Base-by-base conservation (phyloP, 495 filamentous ascomycete species). In the Tetracladium setigerum region DNA sequence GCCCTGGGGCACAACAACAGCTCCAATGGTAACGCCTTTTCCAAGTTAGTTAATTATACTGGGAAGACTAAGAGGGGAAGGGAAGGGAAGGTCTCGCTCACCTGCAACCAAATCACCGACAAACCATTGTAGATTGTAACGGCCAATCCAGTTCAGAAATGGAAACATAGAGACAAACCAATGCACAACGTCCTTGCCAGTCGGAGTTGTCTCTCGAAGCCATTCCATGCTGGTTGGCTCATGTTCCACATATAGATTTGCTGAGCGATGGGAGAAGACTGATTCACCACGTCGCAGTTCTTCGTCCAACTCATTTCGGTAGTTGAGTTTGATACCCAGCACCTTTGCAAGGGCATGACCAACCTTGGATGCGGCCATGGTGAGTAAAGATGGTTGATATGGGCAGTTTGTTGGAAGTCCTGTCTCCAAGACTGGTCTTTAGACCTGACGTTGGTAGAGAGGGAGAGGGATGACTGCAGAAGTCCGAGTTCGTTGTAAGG, bases 1-100 rank as follows among this genome's bases (percentile, higher is more conserved):
- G 47, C 87, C 85, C 60, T 99, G 92, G 5, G 92, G 92, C 24
- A 99, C 87, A 16, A 99, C 92, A 30, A 99, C 91, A 41, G 84
- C 84, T 45, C 92, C 92, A 44, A 97, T 90, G 5, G 92, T 98
- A 59, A 98, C 84, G 59, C 86, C 86, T 89, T 15, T 38, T 7
- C 1, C n/a, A 40, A n/a, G n/a, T n/a, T 34, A 53, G 24, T 53
- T 40, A 52, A 34, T 27, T 3, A 44, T 12, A 16, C 12, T 24
- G 54, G 19, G 43, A 31, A 27, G 7, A 27, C 22, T 7, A 27
- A 7, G 22, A 27, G 22, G 13, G 17, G 38, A 47, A 8, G 10
- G 5, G 18, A 8, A 32, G 32, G n/a, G 13, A 27, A 16, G 15
- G 9, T 8, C 17, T 13, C 27, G 60, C 80, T 63, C 63, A 88